phyloP scores from a whole-genome alignment of 1,284 basidiomycete genomes.

The Testicularia cyperi region DNA sequence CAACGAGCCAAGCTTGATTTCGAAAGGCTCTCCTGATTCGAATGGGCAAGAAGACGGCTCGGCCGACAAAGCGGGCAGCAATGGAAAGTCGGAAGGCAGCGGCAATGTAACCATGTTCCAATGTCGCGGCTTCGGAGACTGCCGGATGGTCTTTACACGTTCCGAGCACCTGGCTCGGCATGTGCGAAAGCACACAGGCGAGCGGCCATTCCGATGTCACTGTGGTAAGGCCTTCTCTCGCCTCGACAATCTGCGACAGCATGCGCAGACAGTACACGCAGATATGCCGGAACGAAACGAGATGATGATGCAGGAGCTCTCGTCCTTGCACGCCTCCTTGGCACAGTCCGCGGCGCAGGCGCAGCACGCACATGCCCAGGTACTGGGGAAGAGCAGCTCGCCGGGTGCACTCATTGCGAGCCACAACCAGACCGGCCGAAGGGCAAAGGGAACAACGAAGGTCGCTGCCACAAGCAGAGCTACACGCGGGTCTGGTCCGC shows the following conservation, averaged over 20 bases:
- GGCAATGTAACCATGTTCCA: conserved; percentile 82
- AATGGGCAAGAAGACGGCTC: conserved; percentile 3
- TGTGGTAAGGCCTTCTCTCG: conserved; percentile 93
- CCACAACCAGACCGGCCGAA: conserved; percentile 31
- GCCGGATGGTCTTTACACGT: conserved; percentile 91
- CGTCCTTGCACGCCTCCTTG: conserved; percentile 79
- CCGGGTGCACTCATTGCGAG: conserved; percentile 30
- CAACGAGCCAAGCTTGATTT: too few species aligned
- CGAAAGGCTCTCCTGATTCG: too few species aligned
- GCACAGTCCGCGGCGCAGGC: conserved; percentile 60
- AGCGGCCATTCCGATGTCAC: conserved; percentile 87
- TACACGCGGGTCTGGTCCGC: conserved; percentile 8
- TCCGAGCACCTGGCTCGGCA: conserved; percentile 93
- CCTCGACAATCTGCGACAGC: conserved; percentile 92
- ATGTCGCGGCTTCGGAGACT: conserved; percentile 90
- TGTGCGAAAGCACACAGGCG: conserved; percentile 94
- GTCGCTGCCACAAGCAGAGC: conserved; percentile 16
- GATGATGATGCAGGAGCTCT: conserved; percentile 84
- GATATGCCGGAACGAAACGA: conserved; percentile 84
- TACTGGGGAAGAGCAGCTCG: conserved; percentile 42
- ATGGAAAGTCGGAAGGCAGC: conserved; percentile 19
- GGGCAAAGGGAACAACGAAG: conserved; percentile 25
- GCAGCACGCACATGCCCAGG: conserved; percentile 49
- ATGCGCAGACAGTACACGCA: conserved; percentile 91
- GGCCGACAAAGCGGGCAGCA: conserved; percentile 6